Percentiles rank a stretch among this genome's conserved stretches.
These are phyloP conservation scores for Cichorium intybus DNA, from an alignment of 140 eudicot species.

Conservation along the genomic window DNA sequence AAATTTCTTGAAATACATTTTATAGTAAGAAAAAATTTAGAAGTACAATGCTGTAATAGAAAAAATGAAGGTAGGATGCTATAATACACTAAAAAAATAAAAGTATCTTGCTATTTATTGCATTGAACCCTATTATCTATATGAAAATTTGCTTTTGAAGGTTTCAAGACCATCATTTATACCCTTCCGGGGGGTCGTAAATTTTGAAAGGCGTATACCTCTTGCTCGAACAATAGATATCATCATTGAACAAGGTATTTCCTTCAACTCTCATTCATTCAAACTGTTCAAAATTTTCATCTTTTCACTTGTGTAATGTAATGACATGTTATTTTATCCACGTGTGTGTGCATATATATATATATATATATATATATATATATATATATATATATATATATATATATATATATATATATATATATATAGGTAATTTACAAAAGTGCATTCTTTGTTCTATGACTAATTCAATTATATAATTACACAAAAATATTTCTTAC, in stretches of 20 bases:
- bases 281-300: not conserved
- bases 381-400: too few species aligned
- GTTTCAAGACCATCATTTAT: conserved; percentile 74
- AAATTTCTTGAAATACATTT: not conserved
- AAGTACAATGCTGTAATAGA: not conserved
- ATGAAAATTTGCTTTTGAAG: conserved; percentile 33
- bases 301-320: not conserved
- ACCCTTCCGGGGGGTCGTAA: conserved; percentile 61
- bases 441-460: too few species aligned
- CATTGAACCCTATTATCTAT: not conserved
- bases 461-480: not conserved
- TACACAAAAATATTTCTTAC: not conserved
- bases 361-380: too few species aligned
- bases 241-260: conserved; percentile 74
- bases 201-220: conserved; percentile 61
- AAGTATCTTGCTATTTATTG: not conserved
- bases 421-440: too few species aligned
- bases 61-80: not conserved
- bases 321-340: too few species aligned
- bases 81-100: too few species aligned
- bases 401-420: too few species aligned
- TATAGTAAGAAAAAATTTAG: not conserved
- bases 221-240: conserved; percentile 60
- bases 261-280: not conserved
- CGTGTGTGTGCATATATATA: too few species aligned